These are phyloP conservation scores for Diaporthe humulicola DNA, from an alignment of 2,329 filamentous ascomycete genomes.

Conservation along the genomic window DNA sequence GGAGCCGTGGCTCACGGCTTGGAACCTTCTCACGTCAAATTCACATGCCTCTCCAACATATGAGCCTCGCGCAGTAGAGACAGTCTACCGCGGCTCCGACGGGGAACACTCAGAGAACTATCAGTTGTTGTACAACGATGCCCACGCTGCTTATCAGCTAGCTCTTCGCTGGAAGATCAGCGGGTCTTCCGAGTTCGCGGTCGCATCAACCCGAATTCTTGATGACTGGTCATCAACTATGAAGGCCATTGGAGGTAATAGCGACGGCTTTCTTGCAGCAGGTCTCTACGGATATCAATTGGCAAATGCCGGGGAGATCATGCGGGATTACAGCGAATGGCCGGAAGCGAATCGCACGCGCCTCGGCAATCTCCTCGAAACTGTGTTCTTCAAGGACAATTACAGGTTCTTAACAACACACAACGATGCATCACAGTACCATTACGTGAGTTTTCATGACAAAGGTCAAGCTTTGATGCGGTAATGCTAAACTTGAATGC, in stretches of 20 bases:
- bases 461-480: background rate
- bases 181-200: conserved; percentile 48
- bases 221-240: conserved; percentile 51
- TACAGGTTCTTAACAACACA: conserved; percentile 49
- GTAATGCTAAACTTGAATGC: background rate
- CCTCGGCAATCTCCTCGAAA: background rate
- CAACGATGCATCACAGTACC: conserved; percentile 43
- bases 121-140: conserved; percentile 49
- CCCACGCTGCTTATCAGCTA: conserved; percentile 54
- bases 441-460: conserved; percentile 39
- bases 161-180: conserved; percentile 52
- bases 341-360: background rate
- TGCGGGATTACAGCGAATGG: conserved; percentile 44
- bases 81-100: conserved; percentile 52
- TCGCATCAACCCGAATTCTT: conserved; percentile 49
- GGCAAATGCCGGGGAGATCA: conserved; percentile 54
- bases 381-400: background rate
- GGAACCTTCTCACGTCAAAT: conserved; percentile 48
- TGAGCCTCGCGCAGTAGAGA: conserved; percentile 45
- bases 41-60: conserved; percentile 48
- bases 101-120: conserved; percentile 51
- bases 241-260: conserved; percentile 47
- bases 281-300: conserved; percentile 56
- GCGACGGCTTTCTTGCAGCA: conserved; percentile 51
- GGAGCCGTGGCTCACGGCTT: conserved; percentile 53